These are phyloP conservation scores for Dalbergia oliveri DNA, from an alignment of 306 rosid genomes.

Conservation along the genomic window DNA sequence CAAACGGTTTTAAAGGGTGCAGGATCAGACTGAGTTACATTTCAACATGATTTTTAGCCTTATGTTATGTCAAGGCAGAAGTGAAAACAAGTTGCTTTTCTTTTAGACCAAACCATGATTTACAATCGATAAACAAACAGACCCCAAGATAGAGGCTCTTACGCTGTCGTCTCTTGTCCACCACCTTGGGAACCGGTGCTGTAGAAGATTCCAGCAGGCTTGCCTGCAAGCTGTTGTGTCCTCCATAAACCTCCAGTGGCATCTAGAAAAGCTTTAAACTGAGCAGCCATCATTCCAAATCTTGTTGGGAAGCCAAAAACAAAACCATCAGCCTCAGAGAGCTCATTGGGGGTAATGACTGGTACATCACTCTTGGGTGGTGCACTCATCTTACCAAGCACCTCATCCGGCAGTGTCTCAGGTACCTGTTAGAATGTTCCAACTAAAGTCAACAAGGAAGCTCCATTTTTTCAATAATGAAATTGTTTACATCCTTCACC, in stretches of 20 bases:
- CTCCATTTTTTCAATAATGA: neutral
- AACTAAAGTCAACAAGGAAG: slow-evolving; percentile 30
- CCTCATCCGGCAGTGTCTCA: slow-evolving; percentile 77
- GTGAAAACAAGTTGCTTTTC: no score
- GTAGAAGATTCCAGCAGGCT: slow-evolving; percentile 93
- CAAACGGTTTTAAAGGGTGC: no score
- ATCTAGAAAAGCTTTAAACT: slow-evolving; percentile 89
- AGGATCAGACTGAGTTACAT: no score
- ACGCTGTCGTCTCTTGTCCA: slow-evolving; percentile 99
- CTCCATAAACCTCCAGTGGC: slow-evolving; percentile 95
- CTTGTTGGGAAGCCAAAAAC: slow-evolving; percentile 95
- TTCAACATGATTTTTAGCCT: no score
- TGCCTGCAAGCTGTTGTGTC: slow-evolving; percentile 90
- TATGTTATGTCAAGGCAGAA: no score
- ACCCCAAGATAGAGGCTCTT: slow-evolving; percentile 43
- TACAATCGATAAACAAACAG: no score
- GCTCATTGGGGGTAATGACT: slow-evolving; percentile 75
- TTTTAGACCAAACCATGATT: no score
- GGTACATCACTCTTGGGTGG: slow-evolving; percentile 90
- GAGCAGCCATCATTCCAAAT: slow-evolving; percentile 99
- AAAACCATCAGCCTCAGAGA: slow-evolving; percentile 89
- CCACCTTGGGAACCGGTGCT: slow-evolving; percentile 99
- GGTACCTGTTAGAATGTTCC: slow-evolving; percentile 71
- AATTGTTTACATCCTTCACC: neutral
- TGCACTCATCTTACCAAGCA: slow-evolving; percentile 94